Evolutionary conservation across 148 eudicot species (phyloP).

Genomic region (Camellia lanceoleosa): DNA sequence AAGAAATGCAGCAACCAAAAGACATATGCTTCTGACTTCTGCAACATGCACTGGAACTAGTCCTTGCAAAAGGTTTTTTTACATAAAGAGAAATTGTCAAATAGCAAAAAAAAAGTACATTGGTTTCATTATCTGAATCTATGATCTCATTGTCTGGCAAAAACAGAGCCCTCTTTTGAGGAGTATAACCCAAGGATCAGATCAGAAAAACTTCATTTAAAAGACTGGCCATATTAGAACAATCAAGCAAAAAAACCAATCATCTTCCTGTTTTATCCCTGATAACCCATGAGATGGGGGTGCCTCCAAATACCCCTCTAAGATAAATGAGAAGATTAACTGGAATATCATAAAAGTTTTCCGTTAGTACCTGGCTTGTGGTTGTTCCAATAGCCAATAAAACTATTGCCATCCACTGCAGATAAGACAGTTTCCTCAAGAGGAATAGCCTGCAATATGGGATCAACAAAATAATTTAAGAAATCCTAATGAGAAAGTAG

Average conservation of each 20-base stretch:
- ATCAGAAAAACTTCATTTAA: not conserved
- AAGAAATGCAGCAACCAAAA: not conserved
- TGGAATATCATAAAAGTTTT: constrained; percentile 1
- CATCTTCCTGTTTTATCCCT: not conserved
- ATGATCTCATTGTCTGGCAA: not conserved
- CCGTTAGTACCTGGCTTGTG: constrained; percentile 77
- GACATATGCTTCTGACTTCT: not conserved
- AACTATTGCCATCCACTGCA: constrained; percentile 93
- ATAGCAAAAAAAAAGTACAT: not conserved
- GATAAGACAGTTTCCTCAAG: constrained; percentile 71
- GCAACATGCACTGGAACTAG: not conserved
- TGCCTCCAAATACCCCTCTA: not conserved
- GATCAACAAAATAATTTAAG: not conserved
- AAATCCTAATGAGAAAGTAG: not conserved
- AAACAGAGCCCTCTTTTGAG: not conserved
- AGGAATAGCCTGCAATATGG: constrained; percentile 58
- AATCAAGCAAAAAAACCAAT: not conserved
- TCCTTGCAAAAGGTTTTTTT: not conserved
- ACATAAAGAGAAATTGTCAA: not conserved
- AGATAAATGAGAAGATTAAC: not conserved
- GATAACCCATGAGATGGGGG: not conserved
- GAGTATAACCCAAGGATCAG: not conserved
- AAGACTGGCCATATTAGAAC: not conserved
- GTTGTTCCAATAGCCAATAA: constrained; percentile 92
- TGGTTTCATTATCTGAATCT: not conserved